phyloP scores from a whole-genome alignment of 1,284 basidiomycete genomes.

The Trichosporon asahii region DNA sequence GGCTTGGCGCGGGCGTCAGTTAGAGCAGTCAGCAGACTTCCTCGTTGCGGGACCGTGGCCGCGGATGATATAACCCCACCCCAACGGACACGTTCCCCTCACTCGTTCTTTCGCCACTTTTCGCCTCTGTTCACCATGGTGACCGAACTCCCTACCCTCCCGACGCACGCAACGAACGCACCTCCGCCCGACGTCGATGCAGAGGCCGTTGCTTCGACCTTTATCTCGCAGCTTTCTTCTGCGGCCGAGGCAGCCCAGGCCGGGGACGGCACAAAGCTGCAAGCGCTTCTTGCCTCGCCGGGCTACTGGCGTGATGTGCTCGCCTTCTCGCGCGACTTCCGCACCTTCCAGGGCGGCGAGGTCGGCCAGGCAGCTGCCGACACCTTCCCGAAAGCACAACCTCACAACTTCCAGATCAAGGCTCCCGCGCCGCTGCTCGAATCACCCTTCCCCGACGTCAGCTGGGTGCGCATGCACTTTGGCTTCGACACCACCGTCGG shows the following conservation, averaged over 20 bases:
- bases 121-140: constrained; percentile 12
- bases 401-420: constrained; percentile 53
- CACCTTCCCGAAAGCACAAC: constrained; percentile 52
- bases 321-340: constrained; percentile 40
- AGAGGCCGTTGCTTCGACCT: constrained; percentile 3
- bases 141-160: constrained; percentile 12
- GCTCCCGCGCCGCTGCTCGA: constrained; percentile 37
- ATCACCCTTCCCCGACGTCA: constrained; percentile 58
- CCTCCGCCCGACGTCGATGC: constrained; percentile 11
- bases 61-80: not conserved
- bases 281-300: constrained; percentile 8
- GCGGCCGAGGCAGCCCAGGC: not conserved
- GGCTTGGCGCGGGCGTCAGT: not conserved
- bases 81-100: too few relatives aligned
- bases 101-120: not conserved
- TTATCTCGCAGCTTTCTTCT: not conserved
- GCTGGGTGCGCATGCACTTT: constrained; percentile 61
- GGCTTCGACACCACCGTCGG: constrained; percentile 60
- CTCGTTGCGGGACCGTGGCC: too few relatives aligned
- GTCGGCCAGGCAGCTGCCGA: constrained; percentile 35
- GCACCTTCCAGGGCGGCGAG: constrained; percentile 31
- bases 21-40: not conserved
- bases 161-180: constrained; percentile 8
- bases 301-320: constrained; percentile 26
- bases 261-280: constrained; percentile 2